Percentiles rank a stretch among this genome's conserved stretches.
phyloP scores from a whole-genome alignment of 2,329 filamentous ascomycete species.

The Emergomyces africanus region DNA sequence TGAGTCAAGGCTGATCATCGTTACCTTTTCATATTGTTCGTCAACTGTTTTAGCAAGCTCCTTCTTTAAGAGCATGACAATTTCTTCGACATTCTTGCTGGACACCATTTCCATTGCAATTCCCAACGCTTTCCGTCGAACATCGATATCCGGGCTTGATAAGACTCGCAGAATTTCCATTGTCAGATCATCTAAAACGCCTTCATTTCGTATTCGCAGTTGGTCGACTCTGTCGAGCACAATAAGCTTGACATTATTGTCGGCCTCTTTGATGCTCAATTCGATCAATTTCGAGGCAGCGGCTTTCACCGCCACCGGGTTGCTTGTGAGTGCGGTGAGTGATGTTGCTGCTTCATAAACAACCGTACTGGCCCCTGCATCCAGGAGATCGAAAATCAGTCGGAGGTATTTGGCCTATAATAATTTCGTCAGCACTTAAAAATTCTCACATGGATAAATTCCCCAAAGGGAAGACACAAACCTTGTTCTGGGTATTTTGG shows the following conservation, averaged over 20 bases:
- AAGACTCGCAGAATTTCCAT: constrained; percentile 97
- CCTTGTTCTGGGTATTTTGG: constrained; percentile 88
- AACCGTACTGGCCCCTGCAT: constrained; percentile 85
- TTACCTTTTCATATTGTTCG: constrained; percentile 87
- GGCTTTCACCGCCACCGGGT: constrained; percentile 94
- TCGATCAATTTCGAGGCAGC: constrained; percentile 95
- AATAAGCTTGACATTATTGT: constrained; percentile 99
- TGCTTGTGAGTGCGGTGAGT: constrained; percentile 82
- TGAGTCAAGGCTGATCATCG: neutral
- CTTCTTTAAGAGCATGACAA: constrained; percentile 91
- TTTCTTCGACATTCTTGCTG: constrained; percentile 97
- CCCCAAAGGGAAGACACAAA: constrained; percentile 25
- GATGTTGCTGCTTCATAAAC: constrained; percentile 97
- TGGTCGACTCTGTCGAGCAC: constrained; percentile 90
- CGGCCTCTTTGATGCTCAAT: constrained; percentile 89
- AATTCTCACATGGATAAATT: neutral
- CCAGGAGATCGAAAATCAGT: constrained; percentile 90
- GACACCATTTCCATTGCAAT: constrained; percentile 97
- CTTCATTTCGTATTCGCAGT: constrained; percentile 74
- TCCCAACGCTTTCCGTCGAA: constrained; percentile 77
- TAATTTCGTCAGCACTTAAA: constrained; percentile 15
- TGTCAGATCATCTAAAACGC: constrained; percentile 79
- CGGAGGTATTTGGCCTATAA: constrained; percentile 71
- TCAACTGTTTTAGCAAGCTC: constrained; percentile 96
- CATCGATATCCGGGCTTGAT: constrained; percentile 90